Conservation (phyloP, 1,284 basidiomycete genomes). For the Naganishia sp. region DNA sequence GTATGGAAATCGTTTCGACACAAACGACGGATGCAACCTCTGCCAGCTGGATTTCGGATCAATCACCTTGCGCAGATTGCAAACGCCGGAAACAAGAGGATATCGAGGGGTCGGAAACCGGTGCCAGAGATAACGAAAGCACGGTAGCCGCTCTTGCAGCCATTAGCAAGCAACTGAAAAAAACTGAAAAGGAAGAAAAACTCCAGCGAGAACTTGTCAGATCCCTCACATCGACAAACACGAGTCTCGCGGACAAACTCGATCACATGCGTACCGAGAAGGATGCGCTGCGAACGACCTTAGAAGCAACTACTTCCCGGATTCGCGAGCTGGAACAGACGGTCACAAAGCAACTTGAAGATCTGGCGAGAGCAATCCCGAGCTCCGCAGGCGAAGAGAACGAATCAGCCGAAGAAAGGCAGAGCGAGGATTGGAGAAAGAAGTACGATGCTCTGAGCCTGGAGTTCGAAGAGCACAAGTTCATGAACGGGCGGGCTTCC, state of each 20-base stretch:
- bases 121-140: too few relatives aligned
- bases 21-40: conserved; percentile 21
- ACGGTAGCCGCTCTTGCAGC: neutral
- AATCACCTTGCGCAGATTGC: conserved; percentile 5
- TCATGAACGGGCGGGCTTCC: neutral
- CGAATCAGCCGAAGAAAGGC: neutral
- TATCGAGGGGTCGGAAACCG: neutral
- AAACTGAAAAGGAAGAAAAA: neutral
- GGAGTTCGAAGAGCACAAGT: neutral
- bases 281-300: neutral
- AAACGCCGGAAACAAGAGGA: conserved; percentile 10
- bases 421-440: conserved; percentile 1
- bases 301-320: neutral
- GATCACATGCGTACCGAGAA: conserved; percentile 2
- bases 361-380: neutral
- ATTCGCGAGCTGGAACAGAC: neutral
- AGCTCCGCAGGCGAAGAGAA: neutral
- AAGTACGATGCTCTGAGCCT: neutral
- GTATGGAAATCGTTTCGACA: neutral
- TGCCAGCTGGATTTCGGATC: conserved; percentile 9
- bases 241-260: conserved; percentile 5
- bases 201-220: conserved; percentile 7
- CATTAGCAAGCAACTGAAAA: neutral
- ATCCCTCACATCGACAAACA: conserved; percentile 16
- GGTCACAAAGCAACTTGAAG: neutral